phyloP scores from a whole-genome alignment of 257 asterid species.

The Scutellaria galericulata region DNA sequence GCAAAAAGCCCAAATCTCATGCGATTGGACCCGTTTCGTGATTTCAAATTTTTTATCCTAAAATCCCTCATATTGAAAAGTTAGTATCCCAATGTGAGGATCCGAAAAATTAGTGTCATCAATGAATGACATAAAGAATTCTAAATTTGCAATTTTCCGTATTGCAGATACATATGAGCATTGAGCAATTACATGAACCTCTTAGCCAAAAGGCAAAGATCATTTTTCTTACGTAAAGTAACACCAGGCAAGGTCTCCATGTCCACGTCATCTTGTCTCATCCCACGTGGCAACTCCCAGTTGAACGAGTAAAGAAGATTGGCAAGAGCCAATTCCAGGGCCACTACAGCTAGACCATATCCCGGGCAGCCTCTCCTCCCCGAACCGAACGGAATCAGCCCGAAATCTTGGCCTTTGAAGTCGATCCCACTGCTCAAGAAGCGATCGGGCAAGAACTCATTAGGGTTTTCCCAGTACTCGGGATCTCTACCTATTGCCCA shows the following conservation, averaged over 20 bases:
- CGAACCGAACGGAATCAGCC: too few species aligned
- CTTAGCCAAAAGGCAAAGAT: slow-evolving; percentile 2
- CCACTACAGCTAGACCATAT: not conserved
- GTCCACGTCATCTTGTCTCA: slow-evolving; percentile 15
- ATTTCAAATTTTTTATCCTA: too few species aligned
- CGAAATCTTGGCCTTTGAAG: too few species aligned
- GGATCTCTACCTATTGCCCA: slow-evolving; percentile 25
- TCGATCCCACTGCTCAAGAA: slow-evolving; percentile 13
- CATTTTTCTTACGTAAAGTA: slow-evolving; percentile 7
- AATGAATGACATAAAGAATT: too few species aligned
- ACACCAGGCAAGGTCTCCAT: not conserved
- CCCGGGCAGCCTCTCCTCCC: too few species aligned
- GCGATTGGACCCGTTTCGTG: too few species aligned
- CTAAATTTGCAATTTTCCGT: too few species aligned
- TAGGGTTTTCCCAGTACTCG: not conserved
- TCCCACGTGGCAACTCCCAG: slow-evolving; percentile 34
- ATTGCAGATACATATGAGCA: too few species aligned
- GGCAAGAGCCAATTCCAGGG: slow-evolving; percentile 2
- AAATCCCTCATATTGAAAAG: too few species aligned
- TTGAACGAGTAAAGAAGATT: not conserved
- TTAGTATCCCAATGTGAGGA: too few species aligned
- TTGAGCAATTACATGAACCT: not conserved
- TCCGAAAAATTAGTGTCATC: too few species aligned
- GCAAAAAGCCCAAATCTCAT: too few species aligned
- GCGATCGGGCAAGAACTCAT: slow-evolving; percentile 27